A percentile compares a stretch with the other conserved stretches of the same genome.
Evolutionary conservation across 2,329 filamentous ascomycete species (phyloP).

Genomic region (Microascus cirrosus): DNA sequence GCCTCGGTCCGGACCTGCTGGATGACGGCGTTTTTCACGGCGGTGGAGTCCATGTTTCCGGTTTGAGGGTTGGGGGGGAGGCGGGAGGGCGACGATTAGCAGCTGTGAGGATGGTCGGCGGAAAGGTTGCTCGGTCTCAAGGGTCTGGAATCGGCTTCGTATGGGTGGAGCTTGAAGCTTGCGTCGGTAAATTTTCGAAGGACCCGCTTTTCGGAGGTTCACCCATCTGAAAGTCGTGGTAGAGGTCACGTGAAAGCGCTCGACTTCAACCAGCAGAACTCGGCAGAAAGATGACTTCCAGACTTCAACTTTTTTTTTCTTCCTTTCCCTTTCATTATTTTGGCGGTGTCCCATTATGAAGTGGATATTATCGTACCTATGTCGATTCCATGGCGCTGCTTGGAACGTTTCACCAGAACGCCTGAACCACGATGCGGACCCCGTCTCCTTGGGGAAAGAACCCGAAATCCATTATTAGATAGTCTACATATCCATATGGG

Average conservation of each 20-base stretch:
- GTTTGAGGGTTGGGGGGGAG: neutral
- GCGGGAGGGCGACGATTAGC: no score
- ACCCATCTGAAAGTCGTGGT: no score
- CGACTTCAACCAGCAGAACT: no score
- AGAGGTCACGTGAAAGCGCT: no score
- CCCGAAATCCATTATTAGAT: neutral
- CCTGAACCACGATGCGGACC: neutral
- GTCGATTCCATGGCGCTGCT: no score
- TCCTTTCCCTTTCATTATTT: neutral
- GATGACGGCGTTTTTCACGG: slow-evolving; percentile 51
- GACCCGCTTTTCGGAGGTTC: neutral
- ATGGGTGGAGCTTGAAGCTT: neutral
- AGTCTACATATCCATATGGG: neutral
- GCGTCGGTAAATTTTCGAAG: neutral
- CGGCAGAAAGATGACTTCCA: no score
- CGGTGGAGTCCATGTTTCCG: slow-evolving; percentile 43
- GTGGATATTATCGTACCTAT: no score
- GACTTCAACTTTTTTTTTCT: no score
- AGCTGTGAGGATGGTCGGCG: no score
- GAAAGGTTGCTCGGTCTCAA: neutral
- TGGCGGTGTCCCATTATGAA: no score
- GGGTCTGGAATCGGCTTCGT: neutral
- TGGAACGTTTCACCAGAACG: neutral
- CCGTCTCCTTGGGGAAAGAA: no score
- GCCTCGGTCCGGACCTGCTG: slow-evolving; percentile 52